Evolutionary conservation across 192 early-diverging fungal species (phyloP).

Genomic region (Coemansia sp.): DNA sequence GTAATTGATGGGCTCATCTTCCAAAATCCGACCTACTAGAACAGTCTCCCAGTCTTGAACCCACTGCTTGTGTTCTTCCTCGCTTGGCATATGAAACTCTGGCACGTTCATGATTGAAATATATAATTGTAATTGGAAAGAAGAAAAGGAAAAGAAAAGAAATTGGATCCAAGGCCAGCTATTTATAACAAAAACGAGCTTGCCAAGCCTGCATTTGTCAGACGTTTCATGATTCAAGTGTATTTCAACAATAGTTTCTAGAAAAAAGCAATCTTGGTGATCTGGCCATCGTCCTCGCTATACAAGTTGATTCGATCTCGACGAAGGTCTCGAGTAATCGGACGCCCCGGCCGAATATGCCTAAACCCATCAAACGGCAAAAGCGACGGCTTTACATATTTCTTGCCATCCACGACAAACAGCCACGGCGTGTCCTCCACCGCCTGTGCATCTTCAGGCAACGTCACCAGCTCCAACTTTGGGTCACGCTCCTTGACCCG

Average conservation of each 20-base stretch:
- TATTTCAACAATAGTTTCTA: not conserved
- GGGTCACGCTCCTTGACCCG: not conserved
- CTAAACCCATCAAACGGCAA: not conserved
- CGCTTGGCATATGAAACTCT: constrained; percentile 10
- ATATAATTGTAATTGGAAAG: not conserved
- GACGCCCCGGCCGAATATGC: not conserved
- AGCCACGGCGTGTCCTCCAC: not conserved
- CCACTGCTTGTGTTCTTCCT: constrained; percentile 23
- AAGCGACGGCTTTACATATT: not conserved
- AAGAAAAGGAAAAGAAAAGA: not conserved
- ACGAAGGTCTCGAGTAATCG: constrained; percentile 35
- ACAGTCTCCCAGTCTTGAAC: constrained; percentile 8
- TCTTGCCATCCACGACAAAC: not conserved
- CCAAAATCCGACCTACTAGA: constrained; percentile 17
- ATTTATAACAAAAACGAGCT: not conserved
- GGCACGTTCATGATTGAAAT: not conserved
- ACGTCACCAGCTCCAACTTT: not conserved
- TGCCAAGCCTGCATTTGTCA: not conserved
- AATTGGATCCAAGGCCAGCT: not conserved
- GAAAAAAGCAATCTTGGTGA: constrained; percentile 9
- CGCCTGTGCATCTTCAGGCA: not conserved
- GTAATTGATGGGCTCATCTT: constrained; percentile 5
- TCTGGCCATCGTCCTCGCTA: constrained; percentile 18
- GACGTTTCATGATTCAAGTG: not conserved
- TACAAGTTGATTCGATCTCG: constrained; percentile 29